Evolutionary conservation across 495 filamentous ascomycete species (phyloP).

Genomic region (Penicillium herquei): DNA sequence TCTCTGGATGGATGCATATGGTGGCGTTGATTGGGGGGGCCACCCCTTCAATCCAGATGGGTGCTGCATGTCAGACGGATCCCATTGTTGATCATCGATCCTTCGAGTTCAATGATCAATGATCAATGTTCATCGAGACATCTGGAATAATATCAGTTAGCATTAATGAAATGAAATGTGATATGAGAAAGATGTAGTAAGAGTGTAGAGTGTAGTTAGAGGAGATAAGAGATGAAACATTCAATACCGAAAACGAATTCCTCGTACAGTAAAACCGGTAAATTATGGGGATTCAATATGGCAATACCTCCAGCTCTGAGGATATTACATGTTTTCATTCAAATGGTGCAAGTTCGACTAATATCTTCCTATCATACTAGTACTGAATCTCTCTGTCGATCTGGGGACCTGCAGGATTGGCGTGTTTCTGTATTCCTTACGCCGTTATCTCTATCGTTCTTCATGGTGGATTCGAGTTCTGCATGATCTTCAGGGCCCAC

Average conservation of each 20-base stretch:
- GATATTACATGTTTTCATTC: too few relatives aligned
- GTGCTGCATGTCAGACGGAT: conserved; percentile 30
- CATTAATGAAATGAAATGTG: neutral
- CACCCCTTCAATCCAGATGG: conserved; percentile 5
- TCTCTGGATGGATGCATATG: conserved; percentile 7
- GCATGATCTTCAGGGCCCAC: conserved; percentile 29
- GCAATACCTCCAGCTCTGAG: too few relatives aligned
- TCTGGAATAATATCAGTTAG: neutral
- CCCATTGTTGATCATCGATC: conserved; percentile 25
- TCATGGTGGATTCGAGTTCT: neutral
- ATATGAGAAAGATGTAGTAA: conserved; percentile 1
- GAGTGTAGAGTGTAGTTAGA: too few relatives aligned
- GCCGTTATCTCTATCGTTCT: neutral
- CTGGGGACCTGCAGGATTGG: too few relatives aligned
- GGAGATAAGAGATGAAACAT: too few relatives aligned
- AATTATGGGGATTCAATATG: too few relatives aligned
- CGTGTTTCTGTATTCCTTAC: too few relatives aligned
- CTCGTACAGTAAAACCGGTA: too few relatives aligned
- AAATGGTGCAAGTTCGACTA: too few relatives aligned
- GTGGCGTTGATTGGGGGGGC: conserved; percentile 9
- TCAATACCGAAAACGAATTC: neutral
- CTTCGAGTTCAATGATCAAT: too few relatives aligned
- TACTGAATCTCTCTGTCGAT: too few relatives aligned
- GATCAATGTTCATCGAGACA: conserved; percentile 2
- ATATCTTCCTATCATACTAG: too few relatives aligned